A percentile compares a stretch with the other conserved stretches of the same genome.
These are phyloP conservation scores for Tinospora cordifolia DNA, from an alignment of 164 flowering plant genomes.

Conservation along the genomic window DNA sequence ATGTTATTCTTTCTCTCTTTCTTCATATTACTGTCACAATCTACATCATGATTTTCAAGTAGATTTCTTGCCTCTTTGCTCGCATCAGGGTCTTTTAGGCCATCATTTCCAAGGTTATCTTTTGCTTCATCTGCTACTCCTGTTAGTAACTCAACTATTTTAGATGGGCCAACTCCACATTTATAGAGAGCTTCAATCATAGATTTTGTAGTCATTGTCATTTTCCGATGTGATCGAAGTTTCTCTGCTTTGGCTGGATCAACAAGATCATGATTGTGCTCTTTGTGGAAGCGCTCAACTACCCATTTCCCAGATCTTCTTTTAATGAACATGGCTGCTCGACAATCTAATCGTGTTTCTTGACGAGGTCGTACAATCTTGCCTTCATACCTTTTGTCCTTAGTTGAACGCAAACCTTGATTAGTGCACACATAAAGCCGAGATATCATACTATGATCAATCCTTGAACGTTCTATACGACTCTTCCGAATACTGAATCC, in stretches of 20 bases:
- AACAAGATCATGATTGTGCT: constrained; percentile 17
- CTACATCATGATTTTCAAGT: background rate
- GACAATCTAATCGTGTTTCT: constrained; percentile 18
- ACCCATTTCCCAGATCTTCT: constrained; percentile 16
- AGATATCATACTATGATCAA: constrained; percentile 17
- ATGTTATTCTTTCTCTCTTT: constrained; percentile 16
- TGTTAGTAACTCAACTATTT: constrained; percentile 6
- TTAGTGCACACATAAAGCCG: constrained; percentile 14
- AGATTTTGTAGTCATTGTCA: constrained; percentile 12
- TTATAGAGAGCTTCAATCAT: constrained; percentile 15
- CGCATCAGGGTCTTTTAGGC: background rate
- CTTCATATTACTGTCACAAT: constrained; percentile 8
- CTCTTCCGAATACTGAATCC: constrained; percentile 15
- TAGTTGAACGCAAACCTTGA: constrained; percentile 16
- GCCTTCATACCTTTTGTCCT: constrained; percentile 14
- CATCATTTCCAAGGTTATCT: constrained; percentile 4
- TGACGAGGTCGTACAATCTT: constrained; percentile 13
- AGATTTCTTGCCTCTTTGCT: background rate
- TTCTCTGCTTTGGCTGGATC: constrained; percentile 16
- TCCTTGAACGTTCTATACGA: constrained; percentile 16
- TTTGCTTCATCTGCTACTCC: constrained; percentile 5
- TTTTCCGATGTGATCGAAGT: constrained; percentile 17
- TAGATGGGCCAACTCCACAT: constrained; percentile 14
- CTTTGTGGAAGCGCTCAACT: constrained; percentile 13
- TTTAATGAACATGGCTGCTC: constrained; percentile 16